phyloP scores from a whole-genome alignment of 306 rosid species.

The Lathyrus sativus region DNA sequence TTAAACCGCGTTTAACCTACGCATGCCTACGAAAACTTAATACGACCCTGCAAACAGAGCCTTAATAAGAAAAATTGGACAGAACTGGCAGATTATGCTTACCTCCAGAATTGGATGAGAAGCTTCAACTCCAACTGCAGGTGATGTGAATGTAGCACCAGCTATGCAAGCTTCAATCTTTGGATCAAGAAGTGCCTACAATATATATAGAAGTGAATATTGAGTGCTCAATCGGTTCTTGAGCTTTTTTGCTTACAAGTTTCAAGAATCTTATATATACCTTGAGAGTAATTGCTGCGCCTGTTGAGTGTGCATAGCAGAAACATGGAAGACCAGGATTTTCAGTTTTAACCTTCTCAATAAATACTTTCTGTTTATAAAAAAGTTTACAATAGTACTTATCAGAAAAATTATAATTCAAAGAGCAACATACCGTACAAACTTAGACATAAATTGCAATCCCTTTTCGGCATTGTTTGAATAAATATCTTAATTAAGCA shows the following conservation, averaged over 20 bases:
- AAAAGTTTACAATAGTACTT: not conserved
- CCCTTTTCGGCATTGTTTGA: conserved; percentile 1
- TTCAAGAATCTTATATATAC: conserved; percentile 44
- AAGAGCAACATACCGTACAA: not conserved
- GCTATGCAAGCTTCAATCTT: conserved; percentile 59
- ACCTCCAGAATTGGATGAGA: conserved; percentile 77
- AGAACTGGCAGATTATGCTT: conserved; percentile 32
- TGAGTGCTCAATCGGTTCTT: not conserved
- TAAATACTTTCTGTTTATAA: conserved; percentile 64
- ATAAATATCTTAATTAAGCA: not conserved
- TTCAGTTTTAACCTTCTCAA: conserved; percentile 71
- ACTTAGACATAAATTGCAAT: not conserved
- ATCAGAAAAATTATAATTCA: conserved; percentile 15
- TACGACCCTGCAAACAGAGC: too few relatives aligned
- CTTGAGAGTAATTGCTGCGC: conserved; percentile 88
- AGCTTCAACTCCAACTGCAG: conserved; percentile 88
- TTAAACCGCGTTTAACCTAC: too few relatives aligned
- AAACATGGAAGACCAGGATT: conserved; percentile 78
- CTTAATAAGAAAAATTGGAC: not conserved
- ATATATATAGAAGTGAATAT: conserved; percentile 13
- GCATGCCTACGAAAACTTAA: too few relatives aligned
- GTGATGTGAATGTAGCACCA: conserved; percentile 82
- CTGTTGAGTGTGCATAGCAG: conserved; percentile 93
- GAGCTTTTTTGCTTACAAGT: not conserved
- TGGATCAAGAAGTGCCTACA: conserved; percentile 80